phyloP scores from a whole-genome alignment of 805 yeast genomes.

The Candida krabiensis region DNA sequence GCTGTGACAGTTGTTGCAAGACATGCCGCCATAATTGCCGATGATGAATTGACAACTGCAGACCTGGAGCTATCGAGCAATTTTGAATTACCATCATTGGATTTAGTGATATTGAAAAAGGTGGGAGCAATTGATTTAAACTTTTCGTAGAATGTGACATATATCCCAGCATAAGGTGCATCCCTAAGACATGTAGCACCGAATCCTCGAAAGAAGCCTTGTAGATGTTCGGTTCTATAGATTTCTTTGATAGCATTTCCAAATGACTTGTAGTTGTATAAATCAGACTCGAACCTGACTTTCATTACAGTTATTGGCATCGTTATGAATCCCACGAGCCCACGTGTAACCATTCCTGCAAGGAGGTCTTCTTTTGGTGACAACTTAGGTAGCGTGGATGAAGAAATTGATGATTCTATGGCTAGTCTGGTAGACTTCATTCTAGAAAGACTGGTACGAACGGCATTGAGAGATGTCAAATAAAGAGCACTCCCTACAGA shows the following conservation, averaged over 20 bases:
- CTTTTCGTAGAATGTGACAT: slow-evolving; percentile 81
- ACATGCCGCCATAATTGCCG: slow-evolving; percentile 81
- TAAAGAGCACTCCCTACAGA: slow-evolving; percentile 90
- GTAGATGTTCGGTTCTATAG: slow-evolving; percentile 48
- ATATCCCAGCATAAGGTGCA: slow-evolving; percentile 95
- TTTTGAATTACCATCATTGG: slow-evolving; percentile 1
- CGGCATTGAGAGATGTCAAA: slow-evolving; percentile 64
- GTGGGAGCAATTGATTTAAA: slow-evolving; percentile 58
- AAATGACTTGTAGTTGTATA: slow-evolving; percentile 69
- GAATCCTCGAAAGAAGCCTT: slow-evolving; percentile 84
- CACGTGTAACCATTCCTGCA: slow-evolving; percentile 79
- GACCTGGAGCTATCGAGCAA: slow-evolving; percentile 23
- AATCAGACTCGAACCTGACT: slow-evolving; percentile 82
- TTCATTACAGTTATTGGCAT: slow-evolving; percentile 95
- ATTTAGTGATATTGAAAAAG: slow-evolving; percentile 25
- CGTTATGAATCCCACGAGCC: slow-evolving; percentile 77
- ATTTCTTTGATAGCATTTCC: slow-evolving; percentile 60
- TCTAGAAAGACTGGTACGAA: slow-evolving; percentile 53
- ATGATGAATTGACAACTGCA: slow-evolving; percentile 61
- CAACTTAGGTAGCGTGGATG: slow-evolving; percentile 67
- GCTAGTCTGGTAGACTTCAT: slow-evolving; percentile 14
- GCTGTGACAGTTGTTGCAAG: slow-evolving; percentile 85
- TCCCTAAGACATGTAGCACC: slow-evolving; percentile 86
- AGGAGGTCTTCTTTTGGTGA: slow-evolving; percentile 66
- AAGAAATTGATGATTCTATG: slow-evolving; percentile 14